A percentile compares a stretch with the other conserved stretches of the same genome.
These are phyloP conservation scores for Aspergillus sp. DNA, from an alignment of 2,329 filamentous ascomycete species.

Conservation along the genomic window DNA sequence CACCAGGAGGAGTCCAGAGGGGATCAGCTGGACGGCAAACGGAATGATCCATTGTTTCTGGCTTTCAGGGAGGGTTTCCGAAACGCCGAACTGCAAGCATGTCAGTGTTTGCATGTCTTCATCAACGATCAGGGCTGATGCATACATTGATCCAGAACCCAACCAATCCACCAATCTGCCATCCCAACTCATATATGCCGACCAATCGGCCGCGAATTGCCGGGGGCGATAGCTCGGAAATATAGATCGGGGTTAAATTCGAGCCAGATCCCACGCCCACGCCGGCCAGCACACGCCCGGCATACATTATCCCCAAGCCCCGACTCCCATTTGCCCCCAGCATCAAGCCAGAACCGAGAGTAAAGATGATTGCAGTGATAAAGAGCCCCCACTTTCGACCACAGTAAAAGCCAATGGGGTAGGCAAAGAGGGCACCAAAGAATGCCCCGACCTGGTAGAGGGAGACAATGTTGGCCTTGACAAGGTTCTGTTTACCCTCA, in stretches of 20 bases:
- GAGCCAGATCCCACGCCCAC: conserved; percentile 58
- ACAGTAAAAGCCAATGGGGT: conserved; percentile 64
- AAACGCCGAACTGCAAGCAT: conserved; percentile 52
- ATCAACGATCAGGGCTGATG: neutral
- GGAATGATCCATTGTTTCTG: conserved; percentile 44
- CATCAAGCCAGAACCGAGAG: conserved; percentile 71
- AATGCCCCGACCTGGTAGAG: conserved; percentile 82
- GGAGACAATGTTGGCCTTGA: conserved; percentile 75
- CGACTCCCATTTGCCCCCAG: conserved; percentile 62
- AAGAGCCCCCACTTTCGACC: conserved; percentile 66
- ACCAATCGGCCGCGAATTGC: conserved; percentile 59
- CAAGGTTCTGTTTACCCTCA: conserved; percentile 48
- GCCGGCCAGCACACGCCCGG: conserved; percentile 58
- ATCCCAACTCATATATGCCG: conserved; percentile 58
- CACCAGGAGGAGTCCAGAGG: conserved; percentile 46
- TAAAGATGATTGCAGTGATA: conserved; percentile 63
- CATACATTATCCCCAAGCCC: conserved; percentile 63
- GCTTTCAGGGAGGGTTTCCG: conserved; percentile 30
- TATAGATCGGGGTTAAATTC: conserved; percentile 61
- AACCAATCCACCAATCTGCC: conserved; percentile 53
- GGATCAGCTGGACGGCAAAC: conserved; percentile 43
- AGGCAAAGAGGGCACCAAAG: conserved; percentile 71
- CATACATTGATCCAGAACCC: conserved; percentile 53
- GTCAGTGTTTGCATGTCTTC: no score
- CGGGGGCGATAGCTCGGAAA: conserved; percentile 58